A percentile compares a stretch with the other conserved stretches of the same genome.
These are phyloP conservation scores for Cordyceps farinosa DNA, from an alignment of 2,329 filamentous ascomycete species.

Conservation along the genomic window DNA sequence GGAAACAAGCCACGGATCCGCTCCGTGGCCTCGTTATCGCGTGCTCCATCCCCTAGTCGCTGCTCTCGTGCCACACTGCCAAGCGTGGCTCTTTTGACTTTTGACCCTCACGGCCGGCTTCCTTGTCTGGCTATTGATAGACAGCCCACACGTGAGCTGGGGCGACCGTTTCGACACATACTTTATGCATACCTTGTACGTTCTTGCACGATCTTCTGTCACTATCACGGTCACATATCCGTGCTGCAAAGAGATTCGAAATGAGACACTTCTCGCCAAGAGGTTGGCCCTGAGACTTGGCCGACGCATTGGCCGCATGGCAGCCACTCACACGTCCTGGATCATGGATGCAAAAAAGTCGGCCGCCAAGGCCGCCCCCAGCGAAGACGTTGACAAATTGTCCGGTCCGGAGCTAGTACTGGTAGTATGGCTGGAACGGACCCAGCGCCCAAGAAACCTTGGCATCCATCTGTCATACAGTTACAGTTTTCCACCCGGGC, in stretches of 20 bases:
- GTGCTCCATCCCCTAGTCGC: constrained; percentile 4
- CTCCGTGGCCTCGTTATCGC: constrained; percentile 5
- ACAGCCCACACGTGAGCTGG: not conserved
- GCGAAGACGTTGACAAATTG: constrained; percentile 7
- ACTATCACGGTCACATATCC: not conserved
- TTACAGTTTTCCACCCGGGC: not conserved
- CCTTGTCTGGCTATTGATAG: not conserved
- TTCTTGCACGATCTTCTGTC: not conserved
- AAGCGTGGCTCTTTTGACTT: not conserved
- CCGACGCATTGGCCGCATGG: not conserved
- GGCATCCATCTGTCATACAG: constrained; percentile 4
- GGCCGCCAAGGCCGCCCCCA: not conserved
- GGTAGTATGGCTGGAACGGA: constrained; percentile 1
- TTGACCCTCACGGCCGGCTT: not conserved
- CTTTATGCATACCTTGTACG: not conserved
- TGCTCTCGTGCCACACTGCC: constrained; percentile 10
- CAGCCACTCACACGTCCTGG: not conserved
- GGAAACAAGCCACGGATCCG: constrained; percentile 11
- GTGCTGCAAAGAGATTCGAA: not conserved
- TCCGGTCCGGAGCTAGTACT: not conserved
- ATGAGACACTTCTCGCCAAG: constrained; percentile 2
- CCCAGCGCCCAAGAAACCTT: not conserved
- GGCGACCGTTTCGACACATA: not conserved
- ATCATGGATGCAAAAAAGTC: not conserved
- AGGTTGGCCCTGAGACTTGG: not conserved